These are phyloP conservation scores for Colletotrichum scovillei DNA, from an alignment of 2,329 filamentous ascomycete species.

Conservation along the genomic window DNA sequence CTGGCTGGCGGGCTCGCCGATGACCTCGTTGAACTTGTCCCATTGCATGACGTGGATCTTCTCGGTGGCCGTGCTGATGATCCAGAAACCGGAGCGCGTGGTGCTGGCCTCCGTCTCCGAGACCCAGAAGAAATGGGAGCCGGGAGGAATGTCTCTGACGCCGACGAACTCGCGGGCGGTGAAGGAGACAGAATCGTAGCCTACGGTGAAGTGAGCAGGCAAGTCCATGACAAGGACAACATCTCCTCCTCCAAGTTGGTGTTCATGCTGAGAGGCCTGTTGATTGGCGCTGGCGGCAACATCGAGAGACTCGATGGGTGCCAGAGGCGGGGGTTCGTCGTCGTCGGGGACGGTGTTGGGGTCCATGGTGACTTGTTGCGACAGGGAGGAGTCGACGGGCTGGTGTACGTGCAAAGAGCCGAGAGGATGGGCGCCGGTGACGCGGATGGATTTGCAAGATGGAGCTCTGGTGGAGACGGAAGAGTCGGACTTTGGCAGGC, in stretches of 20 bases:
- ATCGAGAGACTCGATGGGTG: conserved; percentile 30
- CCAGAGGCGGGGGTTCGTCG: conserved; percentile 46
- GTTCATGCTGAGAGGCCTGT: conserved; percentile 28
- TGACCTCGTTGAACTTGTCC: conserved; percentile 66
- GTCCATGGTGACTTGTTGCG: conserved; percentile 34
- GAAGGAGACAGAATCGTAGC: conserved; percentile 64
- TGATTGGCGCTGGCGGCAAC: conserved; percentile 23
- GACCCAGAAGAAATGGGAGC: conserved; percentile 71
- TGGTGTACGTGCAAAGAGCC: conserved; percentile 55
- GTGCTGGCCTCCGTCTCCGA: conserved; percentile 60
- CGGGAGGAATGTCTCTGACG: conserved; percentile 64
- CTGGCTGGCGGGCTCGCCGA: conserved; percentile 58
- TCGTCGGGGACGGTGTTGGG: conserved; percentile 36
- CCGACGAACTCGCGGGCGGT: conserved; percentile 62
- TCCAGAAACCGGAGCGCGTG: conserved; percentile 68
- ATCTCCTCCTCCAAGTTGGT: conserved; percentile 56
- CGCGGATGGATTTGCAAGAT: conserved; percentile 48
- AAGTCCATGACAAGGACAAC: conserved; percentile 64
- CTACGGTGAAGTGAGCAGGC: conserved; percentile 62
- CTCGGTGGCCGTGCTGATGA: conserved; percentile 51
- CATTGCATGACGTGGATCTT: conserved; percentile 62
- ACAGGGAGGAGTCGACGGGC: conserved; percentile 36
- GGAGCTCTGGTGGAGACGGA: conserved; percentile 44
- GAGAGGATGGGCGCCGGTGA: conserved; percentile 53
- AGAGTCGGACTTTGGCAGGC: conserved; percentile 51